Conservation (phyloP, 345 rosid species). For the Salix brachista region DNA sequence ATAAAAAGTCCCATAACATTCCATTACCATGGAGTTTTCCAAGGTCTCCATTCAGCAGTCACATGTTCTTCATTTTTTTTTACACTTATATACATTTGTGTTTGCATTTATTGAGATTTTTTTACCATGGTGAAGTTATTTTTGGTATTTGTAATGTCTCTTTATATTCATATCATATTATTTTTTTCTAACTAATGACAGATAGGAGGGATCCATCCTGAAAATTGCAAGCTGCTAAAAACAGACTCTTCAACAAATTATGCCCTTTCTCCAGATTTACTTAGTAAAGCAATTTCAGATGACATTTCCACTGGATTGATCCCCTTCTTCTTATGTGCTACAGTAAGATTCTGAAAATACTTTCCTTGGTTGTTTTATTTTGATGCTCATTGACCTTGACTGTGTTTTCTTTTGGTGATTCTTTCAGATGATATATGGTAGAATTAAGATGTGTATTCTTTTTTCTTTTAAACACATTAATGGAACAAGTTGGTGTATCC, state of each 20-base stretch:
- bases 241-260: conserved; percentile 66
- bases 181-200: conserved; percentile 30
- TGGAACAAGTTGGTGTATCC: not conserved
- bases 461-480: not conserved
- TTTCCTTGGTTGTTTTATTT: not conserved
- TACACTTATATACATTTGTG: not conserved
- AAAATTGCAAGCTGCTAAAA: conserved; percentile 62
- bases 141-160: not conserved
- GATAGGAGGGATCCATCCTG: conserved; percentile 73
- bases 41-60: not conserved
- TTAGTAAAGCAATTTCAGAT: conserved; percentile 51
- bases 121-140: not conserved
- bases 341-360: conserved; percentile 40
- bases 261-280: conserved; percentile 52
- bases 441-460: no score
- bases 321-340: conserved; percentile 80
- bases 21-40: not conserved
- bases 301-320: conserved; percentile 70
- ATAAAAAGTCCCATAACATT: not conserved
- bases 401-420: conserved; percentile 10
- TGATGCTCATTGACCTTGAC: not conserved
- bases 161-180: not conserved
- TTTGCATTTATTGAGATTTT: not conserved
- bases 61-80: not conserved
- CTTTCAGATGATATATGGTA: not conserved